Evolutionary conservation across 2,329 filamentous ascomycete genomes (phyloP).

Genomic region (Catunica adiposa): DNA sequence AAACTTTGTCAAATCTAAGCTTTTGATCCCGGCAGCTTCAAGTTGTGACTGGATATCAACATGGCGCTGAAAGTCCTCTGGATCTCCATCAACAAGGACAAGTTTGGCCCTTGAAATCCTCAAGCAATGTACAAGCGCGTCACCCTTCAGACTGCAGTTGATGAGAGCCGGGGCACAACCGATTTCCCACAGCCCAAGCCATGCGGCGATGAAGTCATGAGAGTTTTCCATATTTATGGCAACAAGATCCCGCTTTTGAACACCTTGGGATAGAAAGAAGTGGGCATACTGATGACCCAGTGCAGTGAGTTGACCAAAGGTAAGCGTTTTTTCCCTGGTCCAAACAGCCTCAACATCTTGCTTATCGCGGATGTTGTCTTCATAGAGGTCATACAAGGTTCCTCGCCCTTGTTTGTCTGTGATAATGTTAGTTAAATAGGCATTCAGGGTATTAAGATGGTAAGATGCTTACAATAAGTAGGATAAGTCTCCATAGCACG

Average conservation of each 20-base stretch:
- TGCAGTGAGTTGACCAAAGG: slow-evolving; percentile 39
- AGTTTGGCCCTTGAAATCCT: slow-evolving; percentile 41
- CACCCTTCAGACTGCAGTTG: slow-evolving; percentile 50
- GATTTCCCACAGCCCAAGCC: slow-evolving; percentile 47
- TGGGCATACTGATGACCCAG: slow-evolving; percentile 43
- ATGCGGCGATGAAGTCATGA: slow-evolving; percentile 48
- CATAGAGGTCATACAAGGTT: slow-evolving; percentile 51
- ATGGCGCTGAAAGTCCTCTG: slow-evolving; percentile 37
- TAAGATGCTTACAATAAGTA: slow-evolving; percentile 27
- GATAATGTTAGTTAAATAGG: background rate
- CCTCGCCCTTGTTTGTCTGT: slow-evolving; percentile 27
- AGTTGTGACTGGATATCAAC: slow-evolving; percentile 40
- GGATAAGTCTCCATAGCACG: slow-evolving; percentile 28
- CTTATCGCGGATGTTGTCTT: slow-evolving; percentile 34
- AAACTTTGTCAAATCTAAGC: slow-evolving; percentile 34
- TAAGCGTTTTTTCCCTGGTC: slow-evolving; percentile 45
- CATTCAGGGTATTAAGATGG: background rate
- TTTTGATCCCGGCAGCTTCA: slow-evolving; percentile 32
- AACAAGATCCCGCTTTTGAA: slow-evolving; percentile 43
- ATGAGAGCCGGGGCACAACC: slow-evolving; percentile 55
- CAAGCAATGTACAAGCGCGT: slow-evolving; percentile 49
- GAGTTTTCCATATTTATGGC: slow-evolving; percentile 52
- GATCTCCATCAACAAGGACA: slow-evolving; percentile 51
- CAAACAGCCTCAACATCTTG: slow-evolving; percentile 46
- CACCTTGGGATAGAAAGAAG: slow-evolving; percentile 42